These are phyloP conservation scores for Eucalyptus sideroxylon DNA, from an alignment of 345 rosid species.

Conservation along the genomic window DNA sequence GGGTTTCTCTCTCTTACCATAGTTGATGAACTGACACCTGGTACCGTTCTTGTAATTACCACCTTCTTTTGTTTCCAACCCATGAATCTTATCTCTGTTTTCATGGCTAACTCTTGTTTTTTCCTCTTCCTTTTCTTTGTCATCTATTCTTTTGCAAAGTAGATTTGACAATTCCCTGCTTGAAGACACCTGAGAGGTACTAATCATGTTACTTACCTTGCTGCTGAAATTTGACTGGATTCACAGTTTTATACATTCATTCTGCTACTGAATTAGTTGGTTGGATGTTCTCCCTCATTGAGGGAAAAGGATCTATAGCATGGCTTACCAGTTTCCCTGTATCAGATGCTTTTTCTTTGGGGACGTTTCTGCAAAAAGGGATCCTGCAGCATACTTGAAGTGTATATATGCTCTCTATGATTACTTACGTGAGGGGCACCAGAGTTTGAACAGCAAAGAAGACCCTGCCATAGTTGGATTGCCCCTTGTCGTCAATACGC, in stretches of 20 bases:
- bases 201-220: not conserved
- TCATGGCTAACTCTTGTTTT: not conserved
- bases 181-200: conserved; percentile 94
- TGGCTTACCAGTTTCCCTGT: not conserved
- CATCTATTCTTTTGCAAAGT: not conserved
- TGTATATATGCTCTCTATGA: conserved; percentile 44
- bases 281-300: not conserved
- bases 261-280: not conserved
- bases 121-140: not conserved
- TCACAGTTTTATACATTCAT: not conserved
- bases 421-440: conserved; percentile 42
- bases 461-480: conserved; percentile 22
- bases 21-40: conserved; percentile 48
- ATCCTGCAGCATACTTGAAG: conserved; percentile 63
- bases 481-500: conserved; percentile 84
- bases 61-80: not conserved
- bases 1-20: conserved; percentile 80
- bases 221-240: not conserved
- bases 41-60: conserved; percentile 11
- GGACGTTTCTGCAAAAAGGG: conserved; percentile 78
- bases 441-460: conserved; percentile 11
- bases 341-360: conserved; percentile 80
- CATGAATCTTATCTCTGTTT: not conserved
- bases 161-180: conserved; percentile 77
- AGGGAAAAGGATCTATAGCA: not conserved